Percentiles rank a stretch among this genome's conserved stretches.
Conservation (phyloP, 2,329 filamentous ascomycete genomes). For the Fusarium cyanostomum region DNA sequence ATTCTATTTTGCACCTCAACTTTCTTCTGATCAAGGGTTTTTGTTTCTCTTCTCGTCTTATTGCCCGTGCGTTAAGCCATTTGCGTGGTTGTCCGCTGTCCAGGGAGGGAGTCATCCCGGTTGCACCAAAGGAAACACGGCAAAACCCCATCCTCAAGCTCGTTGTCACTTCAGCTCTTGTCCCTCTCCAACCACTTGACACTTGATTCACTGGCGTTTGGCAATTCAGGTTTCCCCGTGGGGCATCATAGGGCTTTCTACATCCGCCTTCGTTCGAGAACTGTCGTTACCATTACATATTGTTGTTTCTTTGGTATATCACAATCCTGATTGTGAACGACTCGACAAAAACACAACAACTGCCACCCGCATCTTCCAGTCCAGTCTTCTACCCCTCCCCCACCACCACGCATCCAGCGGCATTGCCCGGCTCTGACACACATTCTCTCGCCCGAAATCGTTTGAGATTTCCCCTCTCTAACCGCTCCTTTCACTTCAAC, state of each 20-base stretch:
- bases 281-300: conserved; percentile 22
- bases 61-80: conserved; percentile 12
- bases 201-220: conserved; percentile 11
- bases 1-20: background rate
- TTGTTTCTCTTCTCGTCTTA: background rate
- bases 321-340: background rate
- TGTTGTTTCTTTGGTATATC: background rate
- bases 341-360: background rate
- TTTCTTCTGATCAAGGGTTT: background rate
- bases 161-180: conserved; percentile 17
- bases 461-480: conserved; percentile 18
- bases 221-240: conserved; percentile 11
- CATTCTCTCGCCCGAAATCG: conserved; percentile 29
- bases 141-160: conserved; percentile 14
- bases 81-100: conserved; percentile 26
- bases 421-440: conserved; percentile 27
- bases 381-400: conserved; percentile 6
- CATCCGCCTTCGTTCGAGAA: conserved; percentile 12
- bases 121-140: conserved; percentile 32
- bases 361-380: background rate
- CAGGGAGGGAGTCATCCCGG: conserved; percentile 31
- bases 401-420: conserved; percentile 20
- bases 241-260: conserved; percentile 11
- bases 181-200: conserved; percentile 13
- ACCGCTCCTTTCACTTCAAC: conserved; percentile 9